Evolutionary conservation across 164 flowering plant genomes (phyloP).

Genomic region (Dillenia suffruticosa): DNA sequence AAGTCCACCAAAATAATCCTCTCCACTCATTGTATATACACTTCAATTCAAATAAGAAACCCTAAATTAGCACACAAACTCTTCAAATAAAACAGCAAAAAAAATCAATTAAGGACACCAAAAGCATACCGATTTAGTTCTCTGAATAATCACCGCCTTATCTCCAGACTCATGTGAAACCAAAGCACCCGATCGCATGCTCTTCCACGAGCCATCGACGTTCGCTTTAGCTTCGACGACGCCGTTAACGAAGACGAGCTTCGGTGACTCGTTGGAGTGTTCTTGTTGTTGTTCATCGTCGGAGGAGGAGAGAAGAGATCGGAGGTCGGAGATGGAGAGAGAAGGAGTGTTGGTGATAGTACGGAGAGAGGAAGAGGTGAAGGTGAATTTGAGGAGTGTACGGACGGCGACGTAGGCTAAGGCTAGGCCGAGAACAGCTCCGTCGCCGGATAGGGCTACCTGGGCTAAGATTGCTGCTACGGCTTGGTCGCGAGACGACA

Average conservation of each 20-base stretch:
- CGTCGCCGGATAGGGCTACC: slow-evolving; percentile 67
- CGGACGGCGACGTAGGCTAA: slow-evolving; percentile 60
- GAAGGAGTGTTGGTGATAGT: slow-evolving; percentile 46
- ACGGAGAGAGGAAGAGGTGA: slow-evolving; percentile 47
- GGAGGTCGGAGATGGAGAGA: slow-evolving; percentile 57
- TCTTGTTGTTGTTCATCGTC: slow-evolving; percentile 3
- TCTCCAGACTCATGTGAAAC: slow-evolving; percentile 60
- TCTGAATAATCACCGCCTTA: slow-evolving; percentile 52
- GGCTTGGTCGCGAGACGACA: slow-evolving; percentile 52
- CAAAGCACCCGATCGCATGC: slow-evolving; percentile 26
- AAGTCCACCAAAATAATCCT: slow-evolving; percentile 62
- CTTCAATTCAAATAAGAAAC: slow-evolving; percentile 25
- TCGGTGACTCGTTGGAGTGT: slow-evolving; percentile 8
- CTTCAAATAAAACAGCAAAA: not conserved
- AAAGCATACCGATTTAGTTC: slow-evolving; percentile 51
- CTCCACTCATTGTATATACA: slow-evolving; percentile 76
- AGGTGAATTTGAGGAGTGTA: slow-evolving; percentile 29
- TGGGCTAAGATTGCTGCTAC: slow-evolving; percentile 37
- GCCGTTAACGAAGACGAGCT: slow-evolving; percentile 62
- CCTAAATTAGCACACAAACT: slow-evolving; percentile 2
- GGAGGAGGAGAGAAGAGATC: slow-evolving; percentile 29
- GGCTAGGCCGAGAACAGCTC: slow-evolving; percentile 65
- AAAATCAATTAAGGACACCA: not conserved
- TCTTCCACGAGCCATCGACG: slow-evolving; percentile 45
- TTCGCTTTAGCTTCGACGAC: slow-evolving; percentile 53